Conservation (phyloP, 805 yeast genomes). For the Candida jianshihensis region DNA sequence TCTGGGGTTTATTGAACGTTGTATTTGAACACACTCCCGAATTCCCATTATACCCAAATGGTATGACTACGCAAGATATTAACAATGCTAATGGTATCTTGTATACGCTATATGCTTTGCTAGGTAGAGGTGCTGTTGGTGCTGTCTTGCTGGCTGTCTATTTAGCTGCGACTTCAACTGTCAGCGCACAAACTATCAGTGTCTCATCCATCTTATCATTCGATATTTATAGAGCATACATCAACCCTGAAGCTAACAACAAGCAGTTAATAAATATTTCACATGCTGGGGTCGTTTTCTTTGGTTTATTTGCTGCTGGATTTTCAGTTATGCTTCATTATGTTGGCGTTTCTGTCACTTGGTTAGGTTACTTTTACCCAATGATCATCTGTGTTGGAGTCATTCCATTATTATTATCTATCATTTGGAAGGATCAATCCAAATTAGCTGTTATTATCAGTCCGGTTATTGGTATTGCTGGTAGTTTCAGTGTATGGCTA, state of each 20-base stretch:
- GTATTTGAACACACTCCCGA: conserved; percentile 27
- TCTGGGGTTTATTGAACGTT: conserved; percentile 31
- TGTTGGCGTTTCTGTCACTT: conserved; percentile 34
- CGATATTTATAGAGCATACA: conserved; percentile 34
- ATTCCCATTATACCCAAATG: conserved; percentile 35
- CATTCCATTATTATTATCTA: conserved; percentile 28
- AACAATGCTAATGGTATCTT: conserved; percentile 32
- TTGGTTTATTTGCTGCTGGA: conserved; percentile 34
- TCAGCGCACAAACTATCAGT: conserved; percentile 36
- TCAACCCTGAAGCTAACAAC: conserved; percentile 34
- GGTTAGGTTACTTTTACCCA: conserved; percentile 31
- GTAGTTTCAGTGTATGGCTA: conserved; percentile 28
- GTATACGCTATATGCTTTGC: conserved; percentile 38
- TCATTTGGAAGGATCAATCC: conserved; percentile 29
- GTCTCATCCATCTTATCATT: conserved; percentile 33
- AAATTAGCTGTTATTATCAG: conserved; percentile 25
- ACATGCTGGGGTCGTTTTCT: conserved; percentile 29
- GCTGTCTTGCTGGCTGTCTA: conserved; percentile 34
- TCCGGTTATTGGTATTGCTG: conserved; percentile 25
- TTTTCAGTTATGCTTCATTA: conserved; percentile 34
- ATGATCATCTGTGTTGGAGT: conserved; percentile 34
- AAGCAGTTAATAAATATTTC: conserved; percentile 27
- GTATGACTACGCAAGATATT: conserved; percentile 30
- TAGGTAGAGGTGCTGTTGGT: conserved; percentile 37
- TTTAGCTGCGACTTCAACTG: conserved; percentile 38